These are phyloP conservation scores for Auricularia sp. DNA, from an alignment of 768 basidiomycete species.

Conservation along the genomic window DNA sequence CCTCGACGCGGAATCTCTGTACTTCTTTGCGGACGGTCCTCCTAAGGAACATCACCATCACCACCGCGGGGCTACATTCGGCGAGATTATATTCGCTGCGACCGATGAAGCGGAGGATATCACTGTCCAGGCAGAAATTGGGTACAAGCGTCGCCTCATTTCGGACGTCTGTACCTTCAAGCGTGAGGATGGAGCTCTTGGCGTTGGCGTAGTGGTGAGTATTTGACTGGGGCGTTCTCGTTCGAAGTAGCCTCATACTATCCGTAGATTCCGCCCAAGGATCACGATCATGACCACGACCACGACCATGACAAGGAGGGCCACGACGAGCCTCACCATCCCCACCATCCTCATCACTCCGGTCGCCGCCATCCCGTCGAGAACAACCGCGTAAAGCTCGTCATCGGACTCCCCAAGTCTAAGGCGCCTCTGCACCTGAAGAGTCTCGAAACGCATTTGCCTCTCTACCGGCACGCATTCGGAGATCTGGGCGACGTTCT, in stretches of 20 bases:
- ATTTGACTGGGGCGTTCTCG: neutral
- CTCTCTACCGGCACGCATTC: neutral
- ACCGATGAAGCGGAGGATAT: neutral
- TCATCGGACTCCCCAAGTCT: neutral
- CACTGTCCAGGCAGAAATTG: neutral
- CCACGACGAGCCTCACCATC: neutral
- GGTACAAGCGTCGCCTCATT: neutral
- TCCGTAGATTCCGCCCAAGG: neutral
- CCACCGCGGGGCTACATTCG: neutral
- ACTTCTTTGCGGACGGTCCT: neutral
- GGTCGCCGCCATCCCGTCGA: neutral
- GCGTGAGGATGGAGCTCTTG: neutral
- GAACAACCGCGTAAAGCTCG: neutral
- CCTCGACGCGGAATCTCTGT: neutral
- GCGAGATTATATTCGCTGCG: neutral
- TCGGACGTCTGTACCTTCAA: neutral
- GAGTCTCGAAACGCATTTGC: neutral
- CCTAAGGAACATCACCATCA: neutral
- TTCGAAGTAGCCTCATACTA: neutral
- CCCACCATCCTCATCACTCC: neutral
- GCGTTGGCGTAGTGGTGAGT: neutral
- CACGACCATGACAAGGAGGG: neutral
- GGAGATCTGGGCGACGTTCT: neutral
- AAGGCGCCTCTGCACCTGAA: neutral
- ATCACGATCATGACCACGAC: neutral